phyloP scores from a whole-genome alignment of 2,329 filamentous ascomycete species.

The Botryotinia calthae region DNA sequence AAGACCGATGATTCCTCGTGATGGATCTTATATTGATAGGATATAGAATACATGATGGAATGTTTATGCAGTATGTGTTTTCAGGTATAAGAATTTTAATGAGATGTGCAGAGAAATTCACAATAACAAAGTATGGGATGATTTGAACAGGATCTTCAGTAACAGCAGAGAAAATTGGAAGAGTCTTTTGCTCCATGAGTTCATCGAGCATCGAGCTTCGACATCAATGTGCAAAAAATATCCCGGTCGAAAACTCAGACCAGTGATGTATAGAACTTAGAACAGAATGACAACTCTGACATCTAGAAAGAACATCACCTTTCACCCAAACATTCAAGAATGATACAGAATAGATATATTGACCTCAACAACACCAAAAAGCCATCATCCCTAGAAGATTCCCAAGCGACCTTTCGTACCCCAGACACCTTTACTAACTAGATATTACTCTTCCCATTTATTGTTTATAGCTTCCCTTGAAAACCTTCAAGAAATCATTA shows the following conservation, averaged over 20 bases:
- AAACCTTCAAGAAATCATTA: slow-evolving; percentile 35
- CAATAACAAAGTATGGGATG: rapidly evolving
- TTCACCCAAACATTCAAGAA: not conserved
- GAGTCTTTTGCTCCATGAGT: not conserved
- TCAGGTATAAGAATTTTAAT: not conserved
- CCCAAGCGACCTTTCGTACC: not conserved
- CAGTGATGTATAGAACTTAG: not conserved
- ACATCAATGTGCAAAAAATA: not conserved
- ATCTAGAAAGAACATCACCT: not conserved
- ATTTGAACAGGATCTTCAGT: rapidly evolving
- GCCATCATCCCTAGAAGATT: not conserved
- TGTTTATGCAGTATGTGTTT: no score
- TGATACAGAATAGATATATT: not conserved
- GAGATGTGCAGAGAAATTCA: not conserved
- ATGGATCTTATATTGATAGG: no score
- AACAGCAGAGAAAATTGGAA: not conserved
- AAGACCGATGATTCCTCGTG: no score
- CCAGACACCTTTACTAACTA: not conserved
- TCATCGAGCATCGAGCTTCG: not conserved
- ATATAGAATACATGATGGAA: no score
- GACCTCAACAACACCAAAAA: not conserved
- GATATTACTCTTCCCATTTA: not conserved
- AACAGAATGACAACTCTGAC: not conserved
- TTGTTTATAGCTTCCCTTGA: slow-evolving; percentile 29
- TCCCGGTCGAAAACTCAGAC: rapidly evolving